Evolutionary conservation across 202 grass and related monocot species (phyloP).

Genomic region (Alloteropsis angusta): DNA sequence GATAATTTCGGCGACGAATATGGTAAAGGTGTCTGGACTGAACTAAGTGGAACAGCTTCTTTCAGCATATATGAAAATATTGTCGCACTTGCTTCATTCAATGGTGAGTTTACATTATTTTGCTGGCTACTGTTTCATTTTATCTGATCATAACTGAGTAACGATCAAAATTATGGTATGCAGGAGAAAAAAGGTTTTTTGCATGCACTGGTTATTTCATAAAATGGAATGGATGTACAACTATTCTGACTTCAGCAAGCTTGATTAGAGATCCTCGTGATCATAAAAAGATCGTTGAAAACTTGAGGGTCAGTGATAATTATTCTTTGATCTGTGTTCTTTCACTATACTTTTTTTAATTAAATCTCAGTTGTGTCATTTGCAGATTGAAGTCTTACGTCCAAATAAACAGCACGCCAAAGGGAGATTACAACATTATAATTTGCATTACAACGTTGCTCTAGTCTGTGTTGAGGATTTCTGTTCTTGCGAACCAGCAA

Average conservation of each 20-base stretch:
- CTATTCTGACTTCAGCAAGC: neutral
- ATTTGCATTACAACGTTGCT: slow-evolving; percentile 3
- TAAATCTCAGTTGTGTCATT: neutral
- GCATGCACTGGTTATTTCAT: neutral
- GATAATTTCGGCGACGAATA: neutral
- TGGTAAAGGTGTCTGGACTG: neutral
- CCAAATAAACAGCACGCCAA: neutral
- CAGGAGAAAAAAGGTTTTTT: neutral
- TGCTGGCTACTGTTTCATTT: neutral
- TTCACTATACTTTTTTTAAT: neutral
- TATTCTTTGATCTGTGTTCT: neutral
- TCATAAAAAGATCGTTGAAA: neutral
- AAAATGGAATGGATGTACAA: neutral
- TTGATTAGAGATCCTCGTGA: neutral
- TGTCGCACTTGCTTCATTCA: no score
- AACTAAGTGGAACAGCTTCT: neutral
- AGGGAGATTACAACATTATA: neutral
- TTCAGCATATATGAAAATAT: neutral
- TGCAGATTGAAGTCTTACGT: slow-evolving; percentile 2
- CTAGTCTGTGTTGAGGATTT: neutral
- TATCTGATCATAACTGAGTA: neutral
- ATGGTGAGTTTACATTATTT: neutral
- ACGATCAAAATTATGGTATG: neutral
- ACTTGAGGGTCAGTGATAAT: neutral
- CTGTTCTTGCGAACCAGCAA: neutral